phyloP scores from a whole-genome alignment of 139 green algal species.

The Chlamydomonas sp. region DNA sequence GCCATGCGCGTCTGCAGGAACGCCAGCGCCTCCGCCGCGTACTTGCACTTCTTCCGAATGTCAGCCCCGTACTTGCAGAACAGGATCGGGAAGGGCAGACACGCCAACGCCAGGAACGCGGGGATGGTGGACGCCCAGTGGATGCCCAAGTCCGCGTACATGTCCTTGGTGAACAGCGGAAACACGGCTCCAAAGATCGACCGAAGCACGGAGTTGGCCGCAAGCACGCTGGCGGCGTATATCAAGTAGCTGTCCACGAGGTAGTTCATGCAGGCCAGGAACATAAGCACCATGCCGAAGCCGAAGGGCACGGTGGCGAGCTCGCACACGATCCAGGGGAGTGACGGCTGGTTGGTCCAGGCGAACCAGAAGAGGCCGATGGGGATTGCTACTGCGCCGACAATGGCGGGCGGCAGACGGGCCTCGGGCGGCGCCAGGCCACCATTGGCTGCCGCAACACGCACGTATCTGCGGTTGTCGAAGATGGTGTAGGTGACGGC shows the following conservation, averaged over 20 bases:
- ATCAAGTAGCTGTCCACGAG: constrained; percentile 28
- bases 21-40: not conserved
- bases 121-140: constrained; percentile 29
- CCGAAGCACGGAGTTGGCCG: constrained; percentile 12
- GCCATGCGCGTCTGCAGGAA: constrained; percentile 1
- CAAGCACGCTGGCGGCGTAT: constrained; percentile 22
- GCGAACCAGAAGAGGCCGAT: constrained; percentile 31
- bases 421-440: constrained; percentile 15
- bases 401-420: constrained; percentile 26
- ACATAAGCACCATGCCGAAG: constrained; percentile 31
- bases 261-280: constrained; percentile 21
- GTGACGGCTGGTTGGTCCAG: constrained; percentile 11
- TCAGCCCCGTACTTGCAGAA: constrained; percentile 14
- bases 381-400: constrained; percentile 9
- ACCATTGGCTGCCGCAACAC: not conserved
- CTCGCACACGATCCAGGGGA: constrained; percentile 18
- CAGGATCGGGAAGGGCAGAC: constrained; percentile 28
- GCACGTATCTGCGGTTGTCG: constrained; percentile 35
- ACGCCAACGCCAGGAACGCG: constrained; percentile 23
- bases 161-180: constrained; percentile 19
- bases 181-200: constrained; percentile 28
- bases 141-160: constrained; percentile 17
- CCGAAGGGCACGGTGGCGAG: constrained; percentile 20
- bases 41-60: constrained; percentile 14
- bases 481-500: constrained; percentile 25